Evolutionary conservation across 2,329 filamentous ascomycete species (phyloP).

Genomic region (Ophiocordyceps camponoti-saundersi): DNA sequence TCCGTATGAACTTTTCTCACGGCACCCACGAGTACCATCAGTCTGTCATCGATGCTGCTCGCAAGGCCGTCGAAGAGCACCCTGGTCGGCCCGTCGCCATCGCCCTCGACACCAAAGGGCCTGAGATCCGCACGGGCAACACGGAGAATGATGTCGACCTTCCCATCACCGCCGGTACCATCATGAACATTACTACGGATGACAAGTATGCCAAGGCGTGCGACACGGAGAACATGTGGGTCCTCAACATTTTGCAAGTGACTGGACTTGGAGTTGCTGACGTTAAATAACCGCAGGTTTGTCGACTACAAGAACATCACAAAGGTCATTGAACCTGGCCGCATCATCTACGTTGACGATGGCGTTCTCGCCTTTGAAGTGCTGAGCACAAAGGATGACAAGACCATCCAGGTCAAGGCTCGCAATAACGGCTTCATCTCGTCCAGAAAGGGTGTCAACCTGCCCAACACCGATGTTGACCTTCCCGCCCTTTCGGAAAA

Average conservation of each 20-base stretch:
- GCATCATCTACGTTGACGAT: slow-evolving; percentile 95
- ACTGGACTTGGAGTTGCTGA: background rate
- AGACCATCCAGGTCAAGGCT: slow-evolving; percentile 74
- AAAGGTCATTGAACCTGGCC: slow-evolving; percentile 83
- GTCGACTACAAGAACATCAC: slow-evolving; percentile 99
- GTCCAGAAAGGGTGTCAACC: slow-evolving; percentile 97
- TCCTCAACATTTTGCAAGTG: slow-evolving; percentile 2
- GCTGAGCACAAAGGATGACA: slow-evolving; percentile 67
- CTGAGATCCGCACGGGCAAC: slow-evolving; percentile 45
- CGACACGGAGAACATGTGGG: slow-evolving; percentile 87
- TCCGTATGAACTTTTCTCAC: slow-evolving; percentile 98
- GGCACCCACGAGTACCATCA: slow-evolving; percentile 82
- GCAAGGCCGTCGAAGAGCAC: slow-evolving; percentile 64
- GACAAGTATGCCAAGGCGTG: slow-evolving; percentile 74
- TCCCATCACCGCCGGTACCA: slow-evolving; percentile 64
- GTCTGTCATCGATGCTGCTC: slow-evolving; percentile 92
- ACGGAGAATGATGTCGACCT: slow-evolving; percentile 77
- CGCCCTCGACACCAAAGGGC: slow-evolving; percentile 62
- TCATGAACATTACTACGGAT: slow-evolving; percentile 94
- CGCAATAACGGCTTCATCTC: slow-evolving; percentile 98
- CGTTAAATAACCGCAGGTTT: slow-evolving; percentile 38
- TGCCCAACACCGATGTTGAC: slow-evolving; percentile 96
- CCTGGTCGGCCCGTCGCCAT: slow-evolving; percentile 82
- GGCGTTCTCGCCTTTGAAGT: slow-evolving; percentile 96
- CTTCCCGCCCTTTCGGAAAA: slow-evolving; percentile 95